Evolutionary conservation across 2,329 filamentous ascomycete genomes (phyloP), one percentile per base, ranked within the genome.

Genomic region (Fonsecaea erecta): DNA sequence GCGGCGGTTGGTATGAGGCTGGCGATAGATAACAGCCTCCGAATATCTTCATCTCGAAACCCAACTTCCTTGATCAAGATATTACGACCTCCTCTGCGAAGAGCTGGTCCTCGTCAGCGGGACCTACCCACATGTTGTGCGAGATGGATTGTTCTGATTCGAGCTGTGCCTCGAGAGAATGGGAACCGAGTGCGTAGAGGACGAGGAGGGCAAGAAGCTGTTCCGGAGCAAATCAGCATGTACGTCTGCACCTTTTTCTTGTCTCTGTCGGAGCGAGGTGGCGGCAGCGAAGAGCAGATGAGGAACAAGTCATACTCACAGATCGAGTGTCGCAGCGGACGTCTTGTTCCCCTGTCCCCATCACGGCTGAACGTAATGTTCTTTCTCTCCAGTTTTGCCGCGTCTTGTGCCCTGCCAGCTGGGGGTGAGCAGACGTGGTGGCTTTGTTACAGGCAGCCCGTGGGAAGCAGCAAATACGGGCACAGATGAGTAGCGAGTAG

Each of bases 371-470:
- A 83, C 11, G 80, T 76, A 43, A 89, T 81, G 69, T 89, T 83
- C 75, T 86, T 86, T 79, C 86, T 86, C 77, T 88, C 85, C 83
- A 89, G 85, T 70, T 86, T 73, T 83, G 81, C 52, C 80, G 80
- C 51, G 85, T 86, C 68, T 82, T 82, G 67, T 84, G 80, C 66
- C 83, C 82, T 56, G 89, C 82, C n/a, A n/a, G n/a, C n/a, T n/a
- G n/a, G n/a, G n/a, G n/a, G n/a, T n/a, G n/a, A n/a, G n/a, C n/a
- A n/a, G n/a, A n/a, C n/a, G n/a, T n/a, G n/a, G n/a, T n/a, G n/a
- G n/a, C n/a, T n/a, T n/a, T n/a, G n/a, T n/a, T n/a, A n/a, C n/a
- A n/a, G n/a, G n/a, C n/a, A n/a, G n/a, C n/a, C n/a, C n/a, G n/a
- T n/a, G n/a, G n/a, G n/a, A n/a, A n/a, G n/a, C n/a, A n/a, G n/a